phyloP scores from a whole-genome alignment of 1,139 yeast genomes.

The Waltiozyma sp. region DNA sequence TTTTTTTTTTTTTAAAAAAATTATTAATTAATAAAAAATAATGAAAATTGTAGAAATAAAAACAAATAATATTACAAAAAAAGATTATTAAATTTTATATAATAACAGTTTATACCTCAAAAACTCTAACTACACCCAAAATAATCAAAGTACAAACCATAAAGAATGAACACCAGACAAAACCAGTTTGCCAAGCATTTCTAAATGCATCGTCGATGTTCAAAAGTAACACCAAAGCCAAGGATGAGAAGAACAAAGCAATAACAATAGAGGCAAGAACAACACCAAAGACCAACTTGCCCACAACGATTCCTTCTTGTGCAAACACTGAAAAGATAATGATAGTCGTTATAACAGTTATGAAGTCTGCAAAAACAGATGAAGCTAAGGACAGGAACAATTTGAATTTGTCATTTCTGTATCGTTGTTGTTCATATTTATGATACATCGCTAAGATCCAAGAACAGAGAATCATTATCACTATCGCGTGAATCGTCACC shows the following conservation, averaged over 20 bases:
- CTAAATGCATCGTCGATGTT: slow-evolving; percentile 11
- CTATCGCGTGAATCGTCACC: slow-evolving; percentile 1
- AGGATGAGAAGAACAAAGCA: slow-evolving; percentile 11
- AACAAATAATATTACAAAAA: too few species aligned
- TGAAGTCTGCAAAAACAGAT: slow-evolving; percentile 9
- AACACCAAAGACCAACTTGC: slow-evolving; percentile 10
- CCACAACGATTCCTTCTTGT: slow-evolving; percentile 9
- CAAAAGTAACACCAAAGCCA: slow-evolving; percentile 13
- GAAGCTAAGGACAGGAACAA: slow-evolving; percentile 12
- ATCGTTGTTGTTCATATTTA: slow-evolving; percentile 1
- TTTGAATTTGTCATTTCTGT: slow-evolving; percentile 10
- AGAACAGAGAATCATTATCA: slow-evolving; percentile 9
- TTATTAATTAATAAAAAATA: too few species aligned
- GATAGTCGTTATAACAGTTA: slow-evolving; percentile 13
- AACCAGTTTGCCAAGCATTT: slow-evolving; percentile 7
- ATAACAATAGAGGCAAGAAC: slow-evolving; percentile 10
- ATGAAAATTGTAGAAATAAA: too few species aligned
- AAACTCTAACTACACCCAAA: slow-evolving; percentile 11
- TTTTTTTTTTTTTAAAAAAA: too few species aligned
- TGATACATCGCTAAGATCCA: slow-evolving; percentile 1
- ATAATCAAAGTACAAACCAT: slow-evolving; percentile 11
- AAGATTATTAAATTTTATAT: too few species aligned
- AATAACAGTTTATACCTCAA: slow-evolving; percentile 12
- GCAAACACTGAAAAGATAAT: slow-evolving; percentile 10
- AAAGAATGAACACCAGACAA: slow-evolving; percentile 12